phyloP scores from a whole-genome alignment of 371 early-diverging fungal genomes.

The Mucor lusitanicus region DNA sequence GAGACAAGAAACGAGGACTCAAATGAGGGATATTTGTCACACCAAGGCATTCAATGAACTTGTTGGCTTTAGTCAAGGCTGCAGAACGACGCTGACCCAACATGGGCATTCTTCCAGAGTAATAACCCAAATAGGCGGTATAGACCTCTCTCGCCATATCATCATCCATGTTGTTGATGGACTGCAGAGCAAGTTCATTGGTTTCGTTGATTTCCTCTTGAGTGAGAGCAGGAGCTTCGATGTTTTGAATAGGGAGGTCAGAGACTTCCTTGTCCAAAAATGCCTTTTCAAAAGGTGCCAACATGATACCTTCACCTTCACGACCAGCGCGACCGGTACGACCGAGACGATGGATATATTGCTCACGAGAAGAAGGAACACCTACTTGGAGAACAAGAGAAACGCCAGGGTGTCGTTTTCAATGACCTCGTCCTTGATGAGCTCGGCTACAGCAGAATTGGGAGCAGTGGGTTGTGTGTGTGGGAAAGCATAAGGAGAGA shows the following conservation, averaged over 20 bases:
- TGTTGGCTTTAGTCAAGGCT: conserved; percentile 40
- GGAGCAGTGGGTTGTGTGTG: conserved; percentile 17
- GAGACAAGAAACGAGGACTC: conserved; percentile 45
- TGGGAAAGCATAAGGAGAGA: conserved; percentile 28
- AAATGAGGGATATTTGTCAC: conserved; percentile 52
- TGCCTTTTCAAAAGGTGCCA: conserved; percentile 81
- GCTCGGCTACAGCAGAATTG: conserved; percentile 8
- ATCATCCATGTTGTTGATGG: conserved; percentile 37
- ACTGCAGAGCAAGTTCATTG: conserved; percentile 20
- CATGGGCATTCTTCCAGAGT: conserved; percentile 42
- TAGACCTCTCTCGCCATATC: conserved; percentile 58
- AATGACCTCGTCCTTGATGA: conserved; percentile 6
- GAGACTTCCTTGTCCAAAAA: conserved; percentile 60
- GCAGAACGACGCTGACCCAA: conserved; percentile 45
- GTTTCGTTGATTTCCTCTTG: conserved; percentile 28
- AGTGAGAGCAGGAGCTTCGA: conserved; percentile 41
- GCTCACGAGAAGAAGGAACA: conserved; percentile 86
- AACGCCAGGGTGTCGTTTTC: conserved; percentile 74
- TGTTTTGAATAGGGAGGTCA: conserved; percentile 55
- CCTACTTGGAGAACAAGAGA: conserved; percentile 95
- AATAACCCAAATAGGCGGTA: conserved; percentile 71
- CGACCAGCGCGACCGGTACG: conserved; percentile 98
- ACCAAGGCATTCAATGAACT: conserved; percentile 46
- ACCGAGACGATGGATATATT: conserved; percentile 98
- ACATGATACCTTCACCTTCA: conserved; percentile 86